Conservation (phyloP, 2,329 filamentous ascomycete species). For the Penicillium sp. region DNA sequence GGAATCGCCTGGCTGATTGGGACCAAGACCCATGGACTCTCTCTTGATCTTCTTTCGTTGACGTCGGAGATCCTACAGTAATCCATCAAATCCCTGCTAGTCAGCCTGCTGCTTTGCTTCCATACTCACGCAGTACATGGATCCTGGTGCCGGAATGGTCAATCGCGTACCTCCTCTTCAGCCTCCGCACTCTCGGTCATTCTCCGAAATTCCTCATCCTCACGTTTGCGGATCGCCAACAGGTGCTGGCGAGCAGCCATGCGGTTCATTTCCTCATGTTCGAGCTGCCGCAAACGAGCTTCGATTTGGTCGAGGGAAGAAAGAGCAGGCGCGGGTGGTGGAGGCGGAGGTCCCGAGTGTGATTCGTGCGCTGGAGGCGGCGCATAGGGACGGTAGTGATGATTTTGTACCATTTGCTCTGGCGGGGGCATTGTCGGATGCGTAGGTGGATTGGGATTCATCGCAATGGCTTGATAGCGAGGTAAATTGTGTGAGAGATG, state of each 20-base stretch:
- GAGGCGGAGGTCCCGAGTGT: slow-evolving; percentile 18
- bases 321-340: slow-evolving; percentile 19
- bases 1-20: slow-evolving; percentile 30
- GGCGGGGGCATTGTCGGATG: slow-evolving; percentile 28
- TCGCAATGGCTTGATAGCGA: slow-evolving; percentile 38
- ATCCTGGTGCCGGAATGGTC: background rate
- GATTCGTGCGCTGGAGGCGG: slow-evolving; percentile 27
- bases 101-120: background rate
- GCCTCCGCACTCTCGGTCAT: slow-evolving; percentile 36
- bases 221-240: slow-evolving; percentile 34
- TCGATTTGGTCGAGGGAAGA: slow-evolving; percentile 35
- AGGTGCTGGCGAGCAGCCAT: slow-evolving; percentile 34
- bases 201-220: slow-evolving; percentile 38
- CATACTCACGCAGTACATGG: too few species aligned
- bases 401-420: slow-evolving; percentile 29
- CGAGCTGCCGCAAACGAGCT: slow-evolving; percentile 33
- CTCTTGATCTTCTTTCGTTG: slow-evolving; percentile 37
- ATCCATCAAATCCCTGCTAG: background rate
- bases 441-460: slow-evolving; percentile 33
- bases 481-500: slow-evolving; percentile 30
- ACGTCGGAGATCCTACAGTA: slow-evolving; percentile 32
- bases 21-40: slow-evolving; percentile 37
- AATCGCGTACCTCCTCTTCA: slow-evolving; percentile 35
- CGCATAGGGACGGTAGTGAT: slow-evolving; percentile 29
- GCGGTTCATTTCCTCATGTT: slow-evolving; percentile 36